These are phyloP conservation scores for Eutrema salsugineum DNA, from an alignment of 441 rosid genomes.

Conservation along the genomic window DNA sequence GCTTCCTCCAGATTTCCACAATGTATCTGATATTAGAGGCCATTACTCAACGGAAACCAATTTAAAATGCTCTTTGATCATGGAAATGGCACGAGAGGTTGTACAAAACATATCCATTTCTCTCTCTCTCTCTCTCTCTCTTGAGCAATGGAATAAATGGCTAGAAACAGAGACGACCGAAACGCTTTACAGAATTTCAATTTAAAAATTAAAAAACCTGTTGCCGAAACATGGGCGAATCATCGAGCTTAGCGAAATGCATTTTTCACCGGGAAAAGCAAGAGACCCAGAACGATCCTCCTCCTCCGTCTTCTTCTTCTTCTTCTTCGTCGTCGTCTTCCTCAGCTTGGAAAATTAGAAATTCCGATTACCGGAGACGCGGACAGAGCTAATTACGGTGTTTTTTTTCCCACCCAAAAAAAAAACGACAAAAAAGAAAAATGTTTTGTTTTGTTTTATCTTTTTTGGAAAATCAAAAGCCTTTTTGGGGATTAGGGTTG, in stretches of 20 bases:
- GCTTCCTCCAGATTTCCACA: background rate
- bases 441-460: background rate
- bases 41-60: background rate
- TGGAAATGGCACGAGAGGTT: background rate
- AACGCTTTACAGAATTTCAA: background rate
- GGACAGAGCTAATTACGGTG: conserved; percentile 13
- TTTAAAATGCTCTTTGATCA: background rate
- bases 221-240: conserved; percentile 82
- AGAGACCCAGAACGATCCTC: conserved; percentile 18
- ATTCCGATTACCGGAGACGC: conserved; percentile 14
- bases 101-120: background rate
- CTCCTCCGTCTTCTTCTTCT: background rate
- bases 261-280: conserved; percentile 22
- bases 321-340: background rate
- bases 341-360: background rate
- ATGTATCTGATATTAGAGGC: background rate
- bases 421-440: background rate
- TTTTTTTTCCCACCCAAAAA: background rate
- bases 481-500: conserved; percentile 22
- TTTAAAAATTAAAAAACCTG: conserved; percentile 35
- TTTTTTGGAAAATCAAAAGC: background rate
- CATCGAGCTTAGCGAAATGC: conserved; percentile 72
- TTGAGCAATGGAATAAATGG: background rate
- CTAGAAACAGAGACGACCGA: background rate
- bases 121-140: background rate